Evolutionary conservation across 208 protist genomes (phyloP).

Genomic region (Vickermania spadyakhi): DNA sequence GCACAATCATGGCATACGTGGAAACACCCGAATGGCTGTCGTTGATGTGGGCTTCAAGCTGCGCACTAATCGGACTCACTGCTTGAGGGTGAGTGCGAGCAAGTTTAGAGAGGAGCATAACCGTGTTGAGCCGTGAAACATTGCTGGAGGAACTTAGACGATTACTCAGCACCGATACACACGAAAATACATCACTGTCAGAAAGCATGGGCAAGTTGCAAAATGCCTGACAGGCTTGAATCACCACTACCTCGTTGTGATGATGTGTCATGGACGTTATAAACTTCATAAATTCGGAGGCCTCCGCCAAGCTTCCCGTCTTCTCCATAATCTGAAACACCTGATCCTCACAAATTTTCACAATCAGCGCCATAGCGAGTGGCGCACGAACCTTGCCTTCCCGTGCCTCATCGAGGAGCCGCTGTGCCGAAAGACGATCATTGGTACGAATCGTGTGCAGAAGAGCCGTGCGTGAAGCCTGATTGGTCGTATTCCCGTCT

Average conservation of each 20-base stretch:
- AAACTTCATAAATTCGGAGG: conserved; percentile 84
- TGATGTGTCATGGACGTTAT: conserved; percentile 87
- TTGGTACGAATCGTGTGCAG: conserved; percentile 94
- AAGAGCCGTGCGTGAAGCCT: conserved; percentile 72
- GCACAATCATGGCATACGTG: conserved; percentile 96
- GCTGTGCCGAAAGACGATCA: conserved; percentile 93
- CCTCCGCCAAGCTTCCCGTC: conserved; percentile 7
- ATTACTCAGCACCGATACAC: conserved; percentile 88
- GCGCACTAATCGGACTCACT: conserved; percentile 90
- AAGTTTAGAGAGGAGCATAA: conserved; percentile 91
- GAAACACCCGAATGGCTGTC: conserved; percentile 96
- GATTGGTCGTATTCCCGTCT: conserved; percentile 81
- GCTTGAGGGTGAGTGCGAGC: conserved; percentile 63
- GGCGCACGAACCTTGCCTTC: conserved; percentile 85
- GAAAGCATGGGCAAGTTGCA: conserved; percentile 88
- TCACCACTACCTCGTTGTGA: conserved; percentile 94
- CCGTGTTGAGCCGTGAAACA: conserved; percentile 92
- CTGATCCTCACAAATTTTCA: conserved; percentile 90
- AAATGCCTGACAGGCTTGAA: conserved; percentile 95
- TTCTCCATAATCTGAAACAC: conserved; percentile 86
- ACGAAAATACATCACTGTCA: conserved; percentile 85
- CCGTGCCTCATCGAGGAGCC: conserved; percentile 88
- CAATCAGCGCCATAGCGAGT: conserved; percentile 92
- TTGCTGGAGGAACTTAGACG: conserved; percentile 89
- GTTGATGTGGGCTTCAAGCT: conserved; percentile 94